phyloP scores from a whole-genome alignment of 306 rosid genomes.

The Pterocarpus macrocarpus region DNA sequence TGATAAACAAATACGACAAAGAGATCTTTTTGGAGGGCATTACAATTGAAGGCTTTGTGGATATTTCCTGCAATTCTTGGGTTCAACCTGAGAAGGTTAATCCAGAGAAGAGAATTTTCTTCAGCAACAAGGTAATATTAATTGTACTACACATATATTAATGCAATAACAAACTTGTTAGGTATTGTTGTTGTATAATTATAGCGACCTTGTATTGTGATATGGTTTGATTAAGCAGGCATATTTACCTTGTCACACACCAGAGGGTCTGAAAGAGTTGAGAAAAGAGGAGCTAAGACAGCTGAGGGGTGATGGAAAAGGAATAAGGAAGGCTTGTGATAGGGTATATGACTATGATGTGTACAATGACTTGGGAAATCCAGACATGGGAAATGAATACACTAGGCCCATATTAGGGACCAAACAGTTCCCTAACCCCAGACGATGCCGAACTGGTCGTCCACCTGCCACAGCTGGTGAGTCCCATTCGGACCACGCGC shows the following conservation, averaged over 20 bases:
- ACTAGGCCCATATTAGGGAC: conserved; percentile 51
- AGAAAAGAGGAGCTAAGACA: conserved; percentile 50
- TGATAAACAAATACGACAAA: conserved; percentile 43
- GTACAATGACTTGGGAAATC: conserved; percentile 55
- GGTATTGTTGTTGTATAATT: too few species aligned
- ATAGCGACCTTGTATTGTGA: too few species aligned
- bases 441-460: conserved; percentile 59
- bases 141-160: not conserved
- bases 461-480: conserved; percentile 25
- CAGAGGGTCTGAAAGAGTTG: conserved; percentile 47
- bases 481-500: not conserved
- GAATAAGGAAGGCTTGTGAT: conserved; percentile 26
- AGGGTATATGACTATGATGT: conserved; percentile 58
- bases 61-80: conserved; percentile 54
- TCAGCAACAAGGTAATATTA: conserved; percentile 45
- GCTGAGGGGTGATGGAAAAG: conserved; percentile 53
- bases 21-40: conserved; percentile 54
- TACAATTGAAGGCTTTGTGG: conserved; percentile 39
- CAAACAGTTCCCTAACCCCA: conserved; percentile 40
- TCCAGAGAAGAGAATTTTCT: conserved; percentile 52
- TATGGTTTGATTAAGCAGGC: conserved; percentile 30
- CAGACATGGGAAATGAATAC: conserved; percentile 25
- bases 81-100: conserved; percentile 46
- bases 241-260: conserved; percentile 50
- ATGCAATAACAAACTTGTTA: too few species aligned